These are phyloP conservation scores for Phyllosticta citribraziliensis DNA, from an alignment of 2,329 filamentous ascomycete species.

Conservation along the genomic window DNA sequence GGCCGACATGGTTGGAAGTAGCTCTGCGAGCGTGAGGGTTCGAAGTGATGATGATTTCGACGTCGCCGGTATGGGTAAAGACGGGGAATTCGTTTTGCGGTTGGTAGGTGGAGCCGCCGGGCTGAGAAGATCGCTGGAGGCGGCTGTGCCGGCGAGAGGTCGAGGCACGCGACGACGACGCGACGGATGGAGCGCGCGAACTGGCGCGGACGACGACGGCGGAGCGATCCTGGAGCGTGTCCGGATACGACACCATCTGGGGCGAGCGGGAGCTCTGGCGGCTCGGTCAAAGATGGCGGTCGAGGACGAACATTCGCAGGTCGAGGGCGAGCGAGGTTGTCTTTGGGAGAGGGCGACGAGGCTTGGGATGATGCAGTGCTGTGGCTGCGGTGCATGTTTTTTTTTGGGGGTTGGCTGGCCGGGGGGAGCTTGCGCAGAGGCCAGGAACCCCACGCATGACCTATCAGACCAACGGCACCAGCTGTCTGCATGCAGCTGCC, in stretches of 20 bases:
- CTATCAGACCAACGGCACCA: background rate
- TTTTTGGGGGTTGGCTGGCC: background rate
- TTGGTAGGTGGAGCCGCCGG: slow-evolving; percentile 57
- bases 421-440: background rate
- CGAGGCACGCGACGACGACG: slow-evolving; percentile 44
- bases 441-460: background rate
- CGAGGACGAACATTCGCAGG: background rate
- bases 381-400: background rate
- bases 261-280: background rate
- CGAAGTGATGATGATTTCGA: slow-evolving; percentile 64
- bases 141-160: slow-evolving; percentile 50
- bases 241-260: slow-evolving; percentile 54
- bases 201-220: slow-evolving; percentile 41
- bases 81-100: slow-evolving; percentile 87
- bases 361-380: background rate
- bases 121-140: slow-evolving; percentile 65
- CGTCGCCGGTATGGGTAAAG: slow-evolving; percentile 83
- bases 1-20: background rate
- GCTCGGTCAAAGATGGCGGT: background rate
- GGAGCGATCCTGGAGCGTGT: slow-evolving; percentile 43
- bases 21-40: slow-evolving; percentile 18
- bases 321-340: background rate
- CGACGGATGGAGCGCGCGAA: slow-evolving; percentile 49
- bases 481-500: background rate
- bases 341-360: slow-evolving; percentile 1